phyloP scores from a whole-genome alignment of 768 basidiomycete species.

The Pleurotus tuber-regium region DNA sequence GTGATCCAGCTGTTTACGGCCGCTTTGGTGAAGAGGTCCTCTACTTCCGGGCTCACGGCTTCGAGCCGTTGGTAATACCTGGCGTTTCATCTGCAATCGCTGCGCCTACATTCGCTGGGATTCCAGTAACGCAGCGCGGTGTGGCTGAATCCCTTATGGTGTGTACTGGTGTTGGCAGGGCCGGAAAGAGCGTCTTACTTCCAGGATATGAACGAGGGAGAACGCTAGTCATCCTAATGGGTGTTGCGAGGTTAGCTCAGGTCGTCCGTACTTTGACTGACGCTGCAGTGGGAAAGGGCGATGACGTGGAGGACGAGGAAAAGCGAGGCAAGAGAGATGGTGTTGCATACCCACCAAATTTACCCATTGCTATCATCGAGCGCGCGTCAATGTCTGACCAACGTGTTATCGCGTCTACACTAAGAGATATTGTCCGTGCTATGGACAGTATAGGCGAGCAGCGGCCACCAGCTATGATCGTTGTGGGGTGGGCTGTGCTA shows the following conservation, averaged over 20 bases:
- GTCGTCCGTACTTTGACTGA: conserved; percentile 62
- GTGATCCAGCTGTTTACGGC: conserved; percentile 94
- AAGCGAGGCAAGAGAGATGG: conserved; percentile 30
- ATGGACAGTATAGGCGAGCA: conserved; percentile 80
- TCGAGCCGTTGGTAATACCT: conserved; percentile 82
- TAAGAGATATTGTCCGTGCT: conserved; percentile 67
- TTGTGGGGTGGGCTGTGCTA: conserved; percentile 89
- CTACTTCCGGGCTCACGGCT: conserved; percentile 85
- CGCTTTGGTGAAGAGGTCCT: conserved; percentile 93
- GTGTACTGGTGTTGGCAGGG: conserved; percentile 91
- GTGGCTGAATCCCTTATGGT: conserved; percentile 87
- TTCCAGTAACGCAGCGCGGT: conserved; percentile 94
- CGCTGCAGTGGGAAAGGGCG: neutral
- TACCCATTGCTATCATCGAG: conserved; percentile 92
- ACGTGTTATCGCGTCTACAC: conserved; percentile 74
- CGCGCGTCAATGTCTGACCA: conserved; percentile 95
- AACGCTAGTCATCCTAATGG: conserved; percentile 90
- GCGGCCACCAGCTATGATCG: conserved; percentile 93
- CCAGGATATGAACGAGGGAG: conserved; percentile 83
- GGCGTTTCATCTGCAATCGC: conserved; percentile 90
- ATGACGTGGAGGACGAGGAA: neutral
- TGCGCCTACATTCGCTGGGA: conserved; percentile 84
- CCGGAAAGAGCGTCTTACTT: conserved; percentile 78
- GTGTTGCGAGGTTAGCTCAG: conserved; percentile 79
- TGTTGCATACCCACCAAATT: conserved; percentile 62